These are phyloP conservation scores for Fonsecaea multimorphosa DNA, from an alignment of 2,329 filamentous ascomycete species.

Conservation along the genomic window DNA sequence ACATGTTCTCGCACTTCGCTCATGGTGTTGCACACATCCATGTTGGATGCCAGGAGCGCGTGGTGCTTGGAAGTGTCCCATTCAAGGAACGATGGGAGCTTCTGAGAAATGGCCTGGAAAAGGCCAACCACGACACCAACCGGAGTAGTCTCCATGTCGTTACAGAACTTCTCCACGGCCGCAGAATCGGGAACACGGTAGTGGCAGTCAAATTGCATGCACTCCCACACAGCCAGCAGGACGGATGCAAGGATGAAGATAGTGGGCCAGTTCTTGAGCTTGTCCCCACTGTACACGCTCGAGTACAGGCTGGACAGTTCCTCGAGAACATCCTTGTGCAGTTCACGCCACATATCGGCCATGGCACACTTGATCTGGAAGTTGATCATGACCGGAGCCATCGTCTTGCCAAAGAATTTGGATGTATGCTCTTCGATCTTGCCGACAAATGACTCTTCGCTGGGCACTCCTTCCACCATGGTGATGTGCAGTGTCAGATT, in stretches of 20 bases:
- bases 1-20: slow-evolving; percentile 93
- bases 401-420: slow-evolving; percentile 85
- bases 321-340: slow-evolving; percentile 94
- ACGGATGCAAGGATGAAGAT: slow-evolving; percentile 98
- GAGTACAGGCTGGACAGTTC: slow-evolving; percentile 92
- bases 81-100: slow-evolving; percentile 87
- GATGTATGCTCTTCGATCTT: slow-evolving; percentile 85
- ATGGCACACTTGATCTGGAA: slow-evolving; percentile 98
- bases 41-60: slow-evolving; percentile 87
- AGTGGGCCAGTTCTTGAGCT: slow-evolving; percentile 98
- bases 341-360: slow-evolving; percentile 96
- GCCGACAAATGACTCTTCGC: slow-evolving; percentile 77
- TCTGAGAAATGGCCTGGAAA: slow-evolving; percentile 97
- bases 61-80: slow-evolving; percentile 94
- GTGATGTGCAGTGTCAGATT: slow-evolving; percentile 94
- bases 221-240: slow-evolving; percentile 92
- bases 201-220: slow-evolving; percentile 98
- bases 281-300: slow-evolving; percentile 96
- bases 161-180: slow-evolving; percentile 92
- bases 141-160: slow-evolving; percentile 93
- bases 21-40: slow-evolving; percentile 92
- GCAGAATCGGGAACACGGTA: slow-evolving; percentile 86
- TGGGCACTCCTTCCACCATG: slow-evolving; percentile 86
- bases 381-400: slow-evolving; percentile 98
- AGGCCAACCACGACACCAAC: slow-evolving; percentile 95